A percentile compares a stretch with the other conserved stretches of the same genome.
phyloP scores from a whole-genome alignment of 169 alveolate species.

The Plasmodium coatneyi region DNA sequence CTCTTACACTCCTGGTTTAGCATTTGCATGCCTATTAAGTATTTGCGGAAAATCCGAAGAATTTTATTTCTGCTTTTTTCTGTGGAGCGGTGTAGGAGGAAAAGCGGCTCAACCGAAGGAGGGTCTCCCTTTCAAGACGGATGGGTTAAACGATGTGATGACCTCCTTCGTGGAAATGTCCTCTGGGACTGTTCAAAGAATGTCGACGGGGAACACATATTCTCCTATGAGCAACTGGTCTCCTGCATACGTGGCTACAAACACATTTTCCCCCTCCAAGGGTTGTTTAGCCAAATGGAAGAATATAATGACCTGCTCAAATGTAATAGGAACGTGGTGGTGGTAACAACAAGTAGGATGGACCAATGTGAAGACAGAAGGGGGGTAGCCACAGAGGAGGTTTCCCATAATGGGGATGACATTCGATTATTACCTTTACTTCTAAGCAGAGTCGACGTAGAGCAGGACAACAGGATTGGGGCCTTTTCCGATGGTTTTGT shows the following conservation, averaged over 20 bases:
- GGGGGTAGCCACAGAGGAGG: not conserved
- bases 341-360: not conserved
- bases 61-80: slow-evolving; percentile 3
- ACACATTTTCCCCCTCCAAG: not conserved
- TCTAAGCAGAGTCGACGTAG: not conserved
- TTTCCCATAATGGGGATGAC: not conserved
- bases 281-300: slow-evolving; percentile 7
- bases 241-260: slow-evolving; percentile 14
- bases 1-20: slow-evolving; percentile 15
- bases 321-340: not conserved
- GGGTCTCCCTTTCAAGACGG: not conserved
- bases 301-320: slow-evolving; percentile 19
- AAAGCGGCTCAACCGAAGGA: not conserved
- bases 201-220: not conserved
- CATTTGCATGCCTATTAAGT: slow-evolving; percentile 10
- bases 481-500: not conserved
- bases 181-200: not conserved
- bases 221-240: slow-evolving; percentile 12
- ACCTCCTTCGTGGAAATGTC: not conserved
- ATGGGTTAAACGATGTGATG: not conserved
- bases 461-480: not conserved
- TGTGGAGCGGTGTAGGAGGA: slow-evolving; percentile 1
- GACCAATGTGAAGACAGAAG: not conserved
- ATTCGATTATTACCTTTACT: not conserved
- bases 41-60: slow-evolving; percentile 19